Base-by-base conservation (phyloP, 441 rosid genomes). In the Daphne laureola region DNA sequence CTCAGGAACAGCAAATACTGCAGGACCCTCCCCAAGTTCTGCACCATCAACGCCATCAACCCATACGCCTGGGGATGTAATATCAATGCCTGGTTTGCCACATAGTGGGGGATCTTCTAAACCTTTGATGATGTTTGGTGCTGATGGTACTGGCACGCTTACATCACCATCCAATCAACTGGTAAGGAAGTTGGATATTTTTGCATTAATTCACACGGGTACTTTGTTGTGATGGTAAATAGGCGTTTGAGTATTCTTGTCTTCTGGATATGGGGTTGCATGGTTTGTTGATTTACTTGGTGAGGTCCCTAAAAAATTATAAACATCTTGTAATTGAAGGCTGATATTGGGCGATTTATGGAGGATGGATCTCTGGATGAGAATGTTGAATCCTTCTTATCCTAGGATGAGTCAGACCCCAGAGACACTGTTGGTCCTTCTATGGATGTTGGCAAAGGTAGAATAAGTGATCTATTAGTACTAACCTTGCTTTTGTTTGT, bases 351-450 rank as follows among this genome's bases (percentile, higher is more conserved):
- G 49, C 78, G 54, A 45, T 66, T 79, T 56, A 73, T 77, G 64
- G 84, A 79, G 53, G 82, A 79, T 56, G 72, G 76, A 55, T 69
- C 83, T 65, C 65, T 78, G 52, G 83, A 81, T 47, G 89, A 81
- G 54, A 76, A 81, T 58, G 83, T 78, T 0, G 88, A 79, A 17
- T 83, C 86, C 42, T 74, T 66, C 71, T 63, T 79, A 49, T 77
- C 81, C 36, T 77, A 64, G 52, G 84, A 78, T 52, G 78, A 77
- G 69, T 61, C 68, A 15, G 86, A 79, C 52, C 67, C 67, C 14
- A 72, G 71, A 61, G 83, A 74, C 53, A 58, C 51, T 51, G 77
- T 62, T 58, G 60, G 70, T 57, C 70, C 48, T 23, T 63, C 57
- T 46, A 54, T 55, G 38, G 85, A 79, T 70, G 68, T 58, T 41